These are phyloP conservation scores for Penicillium sp. DNA, from an alignment of 2,329 filamentous ascomycete genomes.

Conservation along the genomic window DNA sequence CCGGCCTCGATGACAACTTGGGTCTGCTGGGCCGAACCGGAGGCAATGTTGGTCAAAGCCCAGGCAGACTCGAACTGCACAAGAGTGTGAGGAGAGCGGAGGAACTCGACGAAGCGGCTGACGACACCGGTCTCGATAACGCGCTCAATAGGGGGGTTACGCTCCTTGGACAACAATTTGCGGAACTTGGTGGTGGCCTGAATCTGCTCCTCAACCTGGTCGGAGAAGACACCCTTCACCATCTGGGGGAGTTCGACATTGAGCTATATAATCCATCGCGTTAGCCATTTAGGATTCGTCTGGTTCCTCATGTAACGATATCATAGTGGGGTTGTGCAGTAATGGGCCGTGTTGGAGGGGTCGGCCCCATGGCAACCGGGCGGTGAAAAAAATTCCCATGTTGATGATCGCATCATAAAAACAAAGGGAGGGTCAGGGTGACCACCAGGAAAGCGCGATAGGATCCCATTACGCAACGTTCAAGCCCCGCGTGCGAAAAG, in stretches of 20 bases:
- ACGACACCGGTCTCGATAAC: slow-evolving; percentile 99
- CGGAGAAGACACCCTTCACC: slow-evolving; percentile 96
- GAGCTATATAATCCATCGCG: slow-evolving; percentile 58
- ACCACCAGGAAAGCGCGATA: neutral
- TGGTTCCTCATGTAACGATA: neutral
- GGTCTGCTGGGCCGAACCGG: slow-evolving; percentile 92
- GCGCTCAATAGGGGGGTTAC: slow-evolving; percentile 97
- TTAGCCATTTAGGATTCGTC: slow-evolving; percentile 17
- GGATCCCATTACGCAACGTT: neutral
- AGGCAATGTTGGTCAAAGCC: slow-evolving; percentile 99
- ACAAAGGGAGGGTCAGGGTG: slow-evolving; percentile 20
- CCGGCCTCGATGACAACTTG: slow-evolving; percentile 98
- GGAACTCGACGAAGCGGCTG: slow-evolving; percentile 94
- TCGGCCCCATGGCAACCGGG: slow-evolving; percentile 31
- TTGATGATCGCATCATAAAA: slow-evolving; percentile 30
- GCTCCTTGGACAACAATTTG: slow-evolving; percentile 96
- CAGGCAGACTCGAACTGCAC: slow-evolving; percentile 99
- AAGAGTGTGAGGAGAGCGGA: slow-evolving; percentile 93
- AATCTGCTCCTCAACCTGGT: slow-evolving; percentile 97
- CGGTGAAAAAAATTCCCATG: slow-evolving; percentile 38
- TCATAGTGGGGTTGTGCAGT: slow-evolving; percentile 18
- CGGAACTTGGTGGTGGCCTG: slow-evolving; percentile 97
- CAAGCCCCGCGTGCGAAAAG: neutral
- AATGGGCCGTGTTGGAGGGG: slow-evolving; percentile 21
- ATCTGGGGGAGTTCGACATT: slow-evolving; percentile 98